Evolutionary conservation across 805 yeast species (phyloP), one percentile per base, ranked within the genome.

Genomic region (Saccharomycopsis olivae): DNA sequence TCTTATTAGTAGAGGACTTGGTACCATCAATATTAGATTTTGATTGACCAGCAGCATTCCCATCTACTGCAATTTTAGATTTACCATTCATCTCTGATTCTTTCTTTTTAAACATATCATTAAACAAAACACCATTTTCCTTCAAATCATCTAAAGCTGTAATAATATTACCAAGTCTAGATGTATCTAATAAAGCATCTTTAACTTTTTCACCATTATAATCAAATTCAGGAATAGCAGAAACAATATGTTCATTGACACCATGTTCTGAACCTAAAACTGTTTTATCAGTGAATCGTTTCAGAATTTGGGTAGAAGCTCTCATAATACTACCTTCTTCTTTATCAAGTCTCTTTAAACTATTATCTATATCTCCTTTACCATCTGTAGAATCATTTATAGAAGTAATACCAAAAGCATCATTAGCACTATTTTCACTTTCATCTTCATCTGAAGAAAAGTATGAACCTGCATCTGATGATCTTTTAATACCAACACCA

Each of bases 71-170:
- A n/a, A n/a, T n/a, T n/a, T n/a, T n/a, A n/a, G n/a, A n/a, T n/a
- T n/a, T n/a, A n/a, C n/a, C n/a, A n/a, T n/a, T n/a, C n/a, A n/a
- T n/a, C n/a, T n/a, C n/a, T n/a, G 2, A 65, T 65, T 38, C 43
- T n/a, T 47, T 47, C 36, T 58, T 59, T 40, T 53, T 56, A 43
- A 60, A 60, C 14, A 59, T 48, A 29, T 57, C 57, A 25, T 61
- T 58, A n/a, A 69, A 43, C 15, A 61, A 53, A 13, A 67, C 58
- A 3, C 73, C 73, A 23, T 57, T 54, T 6, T 50, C 53, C 41
- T 65, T 65, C 40, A 69, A 47, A 23, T 59, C 57, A 34, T 61
- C 61, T 33, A 69, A 52, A 4, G 62, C 57, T 15, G 56, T 57
- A 8, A 62, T 52, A 11, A 68, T 57, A 20, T 61, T 58, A 3